phyloP scores from a whole-genome alignment of 108 stramenopile genomes.

The Cyclostephanos tholiformis region DNA sequence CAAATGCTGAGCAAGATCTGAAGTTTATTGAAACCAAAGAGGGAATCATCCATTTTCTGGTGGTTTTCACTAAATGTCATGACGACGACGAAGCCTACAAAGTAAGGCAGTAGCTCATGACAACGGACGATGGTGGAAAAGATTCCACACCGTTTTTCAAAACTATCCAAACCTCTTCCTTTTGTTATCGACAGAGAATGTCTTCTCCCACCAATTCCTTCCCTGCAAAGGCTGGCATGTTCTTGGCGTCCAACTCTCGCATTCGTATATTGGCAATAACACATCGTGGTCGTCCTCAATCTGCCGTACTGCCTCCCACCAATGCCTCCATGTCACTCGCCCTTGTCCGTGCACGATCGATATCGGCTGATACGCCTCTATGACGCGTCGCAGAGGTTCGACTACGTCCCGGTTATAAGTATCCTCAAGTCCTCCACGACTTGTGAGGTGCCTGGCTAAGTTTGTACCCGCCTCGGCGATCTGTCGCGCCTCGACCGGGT shows the following conservation, averaged over 20 bases:
- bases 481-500: conserved; percentile 17
- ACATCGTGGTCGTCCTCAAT: background rate
- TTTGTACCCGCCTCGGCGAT: conserved; percentile 24
- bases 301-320: background rate
- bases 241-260: background rate
- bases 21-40: too few relatives aligned
- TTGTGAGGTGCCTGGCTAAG: conserved; percentile 11
- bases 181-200: background rate
- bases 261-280: background rate
- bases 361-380: conserved; percentile 25
- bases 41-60: too few relatives aligned
- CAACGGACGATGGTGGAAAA: too few relatives aligned
- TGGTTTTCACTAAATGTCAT: too few relatives aligned
- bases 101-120: too few relatives aligned
- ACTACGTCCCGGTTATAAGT: conserved; percentile 13
- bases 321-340: background rate
- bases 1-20: too few relatives aligned
- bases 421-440: conserved; percentile 7
- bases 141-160: too few relatives aligned
- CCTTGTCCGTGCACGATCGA: background rate
- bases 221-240: background rate
- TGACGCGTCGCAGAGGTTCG: conserved; percentile 12
- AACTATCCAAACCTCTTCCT: background rate
- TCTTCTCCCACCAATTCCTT: background rate
- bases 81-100: too few relatives aligned